phyloP scores from a whole-genome alignment of 306 rosid genomes.

The Adenanthera pavonina region DNA sequence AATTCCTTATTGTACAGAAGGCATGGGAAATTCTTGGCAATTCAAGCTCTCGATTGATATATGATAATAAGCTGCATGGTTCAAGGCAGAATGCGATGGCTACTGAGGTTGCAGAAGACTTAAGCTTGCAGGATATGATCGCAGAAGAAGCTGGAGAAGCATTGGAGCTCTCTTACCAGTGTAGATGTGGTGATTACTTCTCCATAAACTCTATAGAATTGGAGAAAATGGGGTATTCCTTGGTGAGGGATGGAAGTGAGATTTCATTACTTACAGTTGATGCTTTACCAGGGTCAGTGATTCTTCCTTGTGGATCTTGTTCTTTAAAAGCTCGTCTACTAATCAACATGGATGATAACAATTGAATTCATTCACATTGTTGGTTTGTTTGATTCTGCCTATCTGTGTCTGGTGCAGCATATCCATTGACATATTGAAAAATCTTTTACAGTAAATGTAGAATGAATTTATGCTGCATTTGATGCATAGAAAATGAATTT shows the following conservation, averaged over 20 bases:
- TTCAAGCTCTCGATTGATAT: conserved; percentile 58
- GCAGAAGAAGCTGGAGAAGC: conserved; percentile 63
- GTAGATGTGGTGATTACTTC: conserved; percentile 89
- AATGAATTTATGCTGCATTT: neutral
- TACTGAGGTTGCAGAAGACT: conserved; percentile 77
- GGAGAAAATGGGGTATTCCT: conserved; percentile 71
- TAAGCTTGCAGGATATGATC: conserved; percentile 68
- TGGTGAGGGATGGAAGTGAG: conserved; percentile 57
- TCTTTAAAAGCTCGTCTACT: conserved; percentile 72
- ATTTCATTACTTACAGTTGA: conserved; percentile 52
- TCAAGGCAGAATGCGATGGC: conserved; percentile 60
- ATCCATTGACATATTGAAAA: neutral
- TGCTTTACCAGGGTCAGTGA: conserved; percentile 64
- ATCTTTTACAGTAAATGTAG: neutral
- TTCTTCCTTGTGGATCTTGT: conserved; percentile 94
- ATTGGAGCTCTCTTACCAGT: conserved; percentile 68
- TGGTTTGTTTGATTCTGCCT: neutral
- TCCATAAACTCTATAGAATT: conserved; percentile 69
- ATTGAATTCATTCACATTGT: conserved; percentile 39
- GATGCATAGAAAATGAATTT: too few relatives aligned
- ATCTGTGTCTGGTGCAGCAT: neutral
- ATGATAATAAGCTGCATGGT: conserved; percentile 62
- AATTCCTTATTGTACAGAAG: conserved; percentile 79
- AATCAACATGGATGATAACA: conserved; percentile 50
- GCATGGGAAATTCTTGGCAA: conserved; percentile 92